phyloP scores from a whole-genome alignment of 2,329 filamentous ascomycete genomes.

The Coniochaeta sp. region DNA sequence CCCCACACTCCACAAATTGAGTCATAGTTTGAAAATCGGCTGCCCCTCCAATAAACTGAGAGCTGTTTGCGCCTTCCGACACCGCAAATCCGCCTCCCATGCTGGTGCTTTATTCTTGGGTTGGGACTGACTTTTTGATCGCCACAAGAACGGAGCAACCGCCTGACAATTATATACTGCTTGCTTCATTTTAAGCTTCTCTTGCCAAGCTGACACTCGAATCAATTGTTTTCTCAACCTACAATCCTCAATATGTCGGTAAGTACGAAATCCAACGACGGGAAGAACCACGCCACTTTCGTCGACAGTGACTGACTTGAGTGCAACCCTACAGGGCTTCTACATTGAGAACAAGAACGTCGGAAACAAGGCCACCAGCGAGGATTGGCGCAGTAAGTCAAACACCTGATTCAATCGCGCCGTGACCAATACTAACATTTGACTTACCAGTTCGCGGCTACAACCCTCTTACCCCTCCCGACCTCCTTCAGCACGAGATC shows the following conservation, averaged over 20 bases:
- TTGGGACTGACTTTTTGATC: too few species aligned
- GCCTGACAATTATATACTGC: neutral
- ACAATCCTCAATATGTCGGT: neutral
- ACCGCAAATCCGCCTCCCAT: neutral
- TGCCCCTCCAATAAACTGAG: neutral
- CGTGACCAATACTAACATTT: neutral
- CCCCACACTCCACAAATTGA: neutral
- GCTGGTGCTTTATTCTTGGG: too few species aligned
- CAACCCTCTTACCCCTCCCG: slow-evolving; percentile 87
- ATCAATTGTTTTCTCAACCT: neutral
- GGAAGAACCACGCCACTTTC: neutral
- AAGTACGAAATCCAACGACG: neutral
- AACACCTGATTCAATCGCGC: slow-evolving; percentile 1
- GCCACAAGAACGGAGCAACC: neutral
- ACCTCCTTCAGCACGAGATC: slow-evolving; percentile 93
- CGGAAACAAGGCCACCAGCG: slow-evolving; percentile 64
- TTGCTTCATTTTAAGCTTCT: neutral
- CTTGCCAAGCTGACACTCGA: neutral
- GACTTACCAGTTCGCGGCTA: slow-evolving; percentile 65
- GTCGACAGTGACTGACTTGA: slow-evolving; percentile 16
- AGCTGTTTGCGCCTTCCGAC: neutral
- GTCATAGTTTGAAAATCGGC: neutral
- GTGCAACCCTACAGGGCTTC: slow-evolving; percentile 41
- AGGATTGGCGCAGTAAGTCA: slow-evolving; percentile 79
- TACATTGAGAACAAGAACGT: slow-evolving; percentile 74